Conservation (phyloP, 129 eudicot genomes). For the Flaveria trinervia region DNA sequence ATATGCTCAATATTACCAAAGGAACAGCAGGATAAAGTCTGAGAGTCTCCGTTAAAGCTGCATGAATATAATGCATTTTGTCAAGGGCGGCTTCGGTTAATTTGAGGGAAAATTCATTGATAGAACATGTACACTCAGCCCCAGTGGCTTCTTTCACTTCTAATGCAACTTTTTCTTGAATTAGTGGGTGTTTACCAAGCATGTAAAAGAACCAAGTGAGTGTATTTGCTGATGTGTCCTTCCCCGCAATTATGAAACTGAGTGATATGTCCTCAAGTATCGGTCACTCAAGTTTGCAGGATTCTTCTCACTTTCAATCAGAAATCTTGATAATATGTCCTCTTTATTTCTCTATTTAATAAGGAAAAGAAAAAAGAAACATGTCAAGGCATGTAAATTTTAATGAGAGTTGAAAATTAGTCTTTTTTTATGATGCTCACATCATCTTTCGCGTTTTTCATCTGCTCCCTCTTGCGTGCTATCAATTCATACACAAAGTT, state of each 20-base stretch:
- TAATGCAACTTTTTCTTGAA: constrained; percentile 56
- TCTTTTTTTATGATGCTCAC: constrained; percentile 26
- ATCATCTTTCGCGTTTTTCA: constrained; percentile 39
- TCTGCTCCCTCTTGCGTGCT: constrained; percentile 47
- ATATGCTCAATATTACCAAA: constrained; percentile 33
- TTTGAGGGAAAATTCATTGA: constrained; percentile 36
- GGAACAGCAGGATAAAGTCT: constrained; percentile 80
- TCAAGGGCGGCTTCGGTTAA: constrained; percentile 55
- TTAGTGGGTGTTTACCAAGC: constrained; percentile 50
- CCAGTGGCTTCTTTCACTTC: constrained; percentile 47
- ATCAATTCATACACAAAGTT: constrained; percentile 59
- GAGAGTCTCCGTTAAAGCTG: constrained; percentile 69
- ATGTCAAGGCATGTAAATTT: not conserved
- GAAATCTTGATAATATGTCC: constrained; percentile 65
- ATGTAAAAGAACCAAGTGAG: constrained; percentile 78
- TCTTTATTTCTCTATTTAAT: constrained; percentile 50
- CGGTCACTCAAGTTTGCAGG: constrained; percentile 45
- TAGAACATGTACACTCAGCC: constrained; percentile 4
- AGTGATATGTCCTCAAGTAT: constrained; percentile 74
- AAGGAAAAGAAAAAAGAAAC: not conserved
- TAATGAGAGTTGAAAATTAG: not conserved
- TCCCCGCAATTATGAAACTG: constrained; percentile 69
- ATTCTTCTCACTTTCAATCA: constrained; percentile 51
- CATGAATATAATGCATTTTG: constrained; percentile 73
- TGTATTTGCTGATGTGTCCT: constrained; percentile 62